Conservation (phyloP, 441 rosid species). For the Flueggea neowawraea region DNA sequence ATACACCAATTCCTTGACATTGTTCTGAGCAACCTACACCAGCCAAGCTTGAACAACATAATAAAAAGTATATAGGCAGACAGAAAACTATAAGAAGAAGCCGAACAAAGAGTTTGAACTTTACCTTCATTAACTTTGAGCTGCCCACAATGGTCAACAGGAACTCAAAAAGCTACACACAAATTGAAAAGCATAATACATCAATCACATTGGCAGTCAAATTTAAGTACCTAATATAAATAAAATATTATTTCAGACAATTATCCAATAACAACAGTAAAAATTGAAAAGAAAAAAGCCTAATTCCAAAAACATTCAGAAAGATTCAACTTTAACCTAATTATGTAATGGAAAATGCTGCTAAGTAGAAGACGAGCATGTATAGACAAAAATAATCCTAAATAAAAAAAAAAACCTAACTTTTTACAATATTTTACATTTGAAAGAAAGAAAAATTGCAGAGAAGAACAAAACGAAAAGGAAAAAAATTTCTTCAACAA, state of each 20-base stretch:
- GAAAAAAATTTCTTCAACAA: no score
- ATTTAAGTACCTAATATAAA: background rate
- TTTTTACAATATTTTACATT: no score
- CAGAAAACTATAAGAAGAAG: background rate
- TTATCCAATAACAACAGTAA: no score
- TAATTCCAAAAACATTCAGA: no score
- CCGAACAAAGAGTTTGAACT: conserved; percentile 17
- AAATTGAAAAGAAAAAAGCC: no score
- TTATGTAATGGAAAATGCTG: no score
- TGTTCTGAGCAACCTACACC: conserved; percentile 50
- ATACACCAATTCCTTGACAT: conserved; percentile 79
- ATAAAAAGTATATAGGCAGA: conserved; percentile 1
- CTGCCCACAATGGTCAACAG: conserved; percentile 80
- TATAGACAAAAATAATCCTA: no score
- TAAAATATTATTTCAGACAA: background rate
- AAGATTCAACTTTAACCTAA: no score
- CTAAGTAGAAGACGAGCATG: no score
- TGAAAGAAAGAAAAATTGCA: no score
- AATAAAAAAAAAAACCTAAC: no score
- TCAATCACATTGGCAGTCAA: conserved; percentile 14
- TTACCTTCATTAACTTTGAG: conserved; percentile 69
- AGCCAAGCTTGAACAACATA: conserved; percentile 11
- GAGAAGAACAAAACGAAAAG: no score
- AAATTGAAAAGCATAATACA: conserved; percentile 21
- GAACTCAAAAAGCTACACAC: conserved; percentile 78